Percentiles rank a stretch among this genome's conserved stretches.
Evolutionary conservation across 2,329 filamentous ascomycete genomes (phyloP).

Genomic region (Rachicladosporium sp.): DNA sequence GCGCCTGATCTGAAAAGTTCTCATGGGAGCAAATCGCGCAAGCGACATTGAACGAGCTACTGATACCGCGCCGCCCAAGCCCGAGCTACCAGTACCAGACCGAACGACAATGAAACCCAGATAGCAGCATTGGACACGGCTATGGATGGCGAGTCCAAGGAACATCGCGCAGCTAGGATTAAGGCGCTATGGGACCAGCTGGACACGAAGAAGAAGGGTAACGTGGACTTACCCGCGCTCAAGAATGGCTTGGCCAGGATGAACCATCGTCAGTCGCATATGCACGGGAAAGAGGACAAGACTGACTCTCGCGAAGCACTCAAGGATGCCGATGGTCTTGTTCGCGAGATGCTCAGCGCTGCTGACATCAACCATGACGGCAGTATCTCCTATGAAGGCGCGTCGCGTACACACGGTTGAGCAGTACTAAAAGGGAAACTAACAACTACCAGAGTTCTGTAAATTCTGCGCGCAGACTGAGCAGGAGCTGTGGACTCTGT

Average conservation of each 20-base stretch:
- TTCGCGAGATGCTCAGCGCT: constrained; percentile 65
- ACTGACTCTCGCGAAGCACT: constrained; percentile 41
- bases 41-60: too few species aligned
- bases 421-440: too few species aligned
- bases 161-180: constrained; percentile 68
- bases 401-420: constrained; percentile 7
- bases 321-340: constrained; percentile 82
- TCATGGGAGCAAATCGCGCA: too few species aligned
- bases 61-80: too few species aligned
- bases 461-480: constrained; percentile 81
- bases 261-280: constrained; percentile 64
- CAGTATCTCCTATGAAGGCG: constrained; percentile 80
- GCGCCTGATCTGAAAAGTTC: too few species aligned
- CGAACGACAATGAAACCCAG: constrained; percentile 11
- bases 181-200: constrained; percentile 74
- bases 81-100: too few species aligned
- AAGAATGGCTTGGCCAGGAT: constrained; percentile 76
- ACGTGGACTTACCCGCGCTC: constrained; percentile 72
- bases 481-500: constrained; percentile 66
- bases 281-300: constrained; percentile 11
- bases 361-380: constrained; percentile 84
- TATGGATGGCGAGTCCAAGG: constrained; percentile 65
- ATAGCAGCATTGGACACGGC: constrained; percentile 12
- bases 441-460: constrained; percentile 58
- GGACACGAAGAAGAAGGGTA: constrained; percentile 62